Percentiles rank a stretch among this genome's conserved stretches.
Evolutionary conservation across 2,329 filamentous ascomycete genomes (phyloP).

Genomic region (Calonectria multiphialidica): DNA sequence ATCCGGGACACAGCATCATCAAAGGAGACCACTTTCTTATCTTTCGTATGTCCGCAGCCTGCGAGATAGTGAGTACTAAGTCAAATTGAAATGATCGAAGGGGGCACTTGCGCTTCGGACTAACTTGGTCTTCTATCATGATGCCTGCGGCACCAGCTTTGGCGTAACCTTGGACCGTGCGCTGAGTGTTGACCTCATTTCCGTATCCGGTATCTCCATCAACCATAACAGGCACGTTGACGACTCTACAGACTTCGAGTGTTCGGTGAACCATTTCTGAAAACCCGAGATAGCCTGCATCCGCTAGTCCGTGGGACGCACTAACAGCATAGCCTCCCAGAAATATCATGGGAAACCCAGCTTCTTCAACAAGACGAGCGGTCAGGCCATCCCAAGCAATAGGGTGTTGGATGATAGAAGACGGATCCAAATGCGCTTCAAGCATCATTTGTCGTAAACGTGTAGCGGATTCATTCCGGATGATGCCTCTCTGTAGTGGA

Average conservation of each 20-base stretch:
- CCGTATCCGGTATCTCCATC: constrained; percentile 12
- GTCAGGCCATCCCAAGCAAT: constrained; percentile 16
- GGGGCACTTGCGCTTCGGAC: not conserved
- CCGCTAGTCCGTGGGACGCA: constrained; percentile 5
- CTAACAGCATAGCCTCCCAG: constrained; percentile 10
- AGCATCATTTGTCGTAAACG: constrained; percentile 4
- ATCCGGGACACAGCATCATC: constrained; percentile 5
- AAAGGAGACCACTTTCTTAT: constrained; percentile 6
- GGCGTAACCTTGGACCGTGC: constrained; percentile 12
- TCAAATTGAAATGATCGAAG: too few relatives aligned
- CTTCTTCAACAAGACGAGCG: constrained; percentile 7
- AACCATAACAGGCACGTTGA: constrained; percentile 6
- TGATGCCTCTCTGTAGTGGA: not conserved
- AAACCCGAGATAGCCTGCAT: constrained; percentile 15
- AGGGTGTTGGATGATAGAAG: constrained; percentile 8
- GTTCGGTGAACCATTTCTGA: constrained; percentile 13
- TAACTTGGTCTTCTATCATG: constrained; percentile 18
- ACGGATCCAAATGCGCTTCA: not conserved
- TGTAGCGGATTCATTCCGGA: constrained; percentile 2
- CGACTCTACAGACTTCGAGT: constrained; percentile 9
- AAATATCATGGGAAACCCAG: constrained; percentile 12
- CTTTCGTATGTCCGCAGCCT: constrained; percentile 12
- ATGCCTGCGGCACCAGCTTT: constrained; percentile 12
- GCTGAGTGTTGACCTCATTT: constrained; percentile 4
- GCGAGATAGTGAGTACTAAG: not conserved